Evolutionary conservation across 495 filamentous ascomycete genomes (phyloP).

Genomic region (Massariosphaeria phaeospora): DNA sequence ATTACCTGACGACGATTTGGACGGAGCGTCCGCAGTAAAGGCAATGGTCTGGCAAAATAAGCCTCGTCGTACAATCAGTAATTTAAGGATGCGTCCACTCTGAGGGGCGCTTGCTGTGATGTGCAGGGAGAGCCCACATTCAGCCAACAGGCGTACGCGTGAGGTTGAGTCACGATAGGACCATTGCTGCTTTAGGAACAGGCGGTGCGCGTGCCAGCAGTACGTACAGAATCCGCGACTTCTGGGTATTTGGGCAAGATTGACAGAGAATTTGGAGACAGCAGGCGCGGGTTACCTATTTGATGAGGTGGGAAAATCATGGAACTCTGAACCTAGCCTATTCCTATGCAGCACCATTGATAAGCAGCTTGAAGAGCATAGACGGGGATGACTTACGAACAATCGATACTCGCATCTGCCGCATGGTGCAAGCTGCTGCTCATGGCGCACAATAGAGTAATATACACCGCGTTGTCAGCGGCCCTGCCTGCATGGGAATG

Average conservation of each 20-base stretch:
- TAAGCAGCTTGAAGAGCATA: conserved; percentile 18
- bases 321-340: too few relatives aligned
- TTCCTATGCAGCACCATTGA: conserved; percentile 19
- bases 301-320: too few relatives aligned
- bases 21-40: neutral
- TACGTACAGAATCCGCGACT: conserved; percentile 1
- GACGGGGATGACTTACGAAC: conserved; percentile 14
- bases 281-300: too few relatives aligned
- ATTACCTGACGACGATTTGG: conserved; percentile 24
- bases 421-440: conserved; percentile 3
- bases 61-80: neutral
- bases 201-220: conserved; percentile 1
- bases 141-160: neutral
- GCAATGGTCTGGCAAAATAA: neutral
- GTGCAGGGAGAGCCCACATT: conserved; percentile 3
- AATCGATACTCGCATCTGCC: conserved; percentile 1
- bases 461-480: conserved; percentile 10
- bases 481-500: neutral
- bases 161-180: neutral
- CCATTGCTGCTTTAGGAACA: conserved; percentile 2
- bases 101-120: neutral
- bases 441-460: conserved; percentile 9
- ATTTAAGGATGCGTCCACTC: neutral
- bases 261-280: too few relatives aligned
- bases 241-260: neutral